A percentile compares a stretch with the other conserved stretches of the same genome.
Conservation (phyloP, 1,139 yeast genomes). For the Zygotorulaspora mrakii region DNA sequence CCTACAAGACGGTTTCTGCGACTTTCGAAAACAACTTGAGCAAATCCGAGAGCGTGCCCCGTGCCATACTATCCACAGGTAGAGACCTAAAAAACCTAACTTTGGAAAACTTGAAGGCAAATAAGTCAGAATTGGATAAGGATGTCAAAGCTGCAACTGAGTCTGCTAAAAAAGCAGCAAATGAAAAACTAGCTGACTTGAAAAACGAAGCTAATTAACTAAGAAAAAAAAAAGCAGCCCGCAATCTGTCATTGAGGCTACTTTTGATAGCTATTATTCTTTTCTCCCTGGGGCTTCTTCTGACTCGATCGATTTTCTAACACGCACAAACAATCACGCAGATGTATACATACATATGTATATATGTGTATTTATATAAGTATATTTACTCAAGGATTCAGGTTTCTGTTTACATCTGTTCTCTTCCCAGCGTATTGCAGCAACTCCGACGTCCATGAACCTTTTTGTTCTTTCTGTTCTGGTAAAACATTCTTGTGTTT, state of each 20-base stretch:
- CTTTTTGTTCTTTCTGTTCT: too few species aligned
- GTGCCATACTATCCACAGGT: slow-evolving; percentile 35
- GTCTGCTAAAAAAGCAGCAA: slow-evolving; percentile 6
- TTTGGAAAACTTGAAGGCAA: slow-evolving; percentile 27
- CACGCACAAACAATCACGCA: neutral
- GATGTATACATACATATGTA: too few species aligned
- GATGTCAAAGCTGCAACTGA: slow-evolving; percentile 7
- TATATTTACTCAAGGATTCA: neutral
- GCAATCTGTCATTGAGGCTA: neutral
- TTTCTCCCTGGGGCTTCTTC: slow-evolving; percentile 1
- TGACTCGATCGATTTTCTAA: neutral
- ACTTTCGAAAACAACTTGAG: slow-evolving; percentile 31
- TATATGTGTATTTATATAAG: neutral
- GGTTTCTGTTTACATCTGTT: neutral
- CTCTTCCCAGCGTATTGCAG: too few species aligned
- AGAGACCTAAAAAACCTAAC: slow-evolving; percentile 32
- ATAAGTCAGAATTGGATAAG: slow-evolving; percentile 13
- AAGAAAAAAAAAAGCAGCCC: too few species aligned
- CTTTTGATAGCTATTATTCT: slow-evolving; percentile 8
- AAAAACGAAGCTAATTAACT: slow-evolving; percentile 7
- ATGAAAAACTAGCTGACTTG: slow-evolving; percentile 7
- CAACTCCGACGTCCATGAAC: too few species aligned
- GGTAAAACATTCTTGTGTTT: neutral
- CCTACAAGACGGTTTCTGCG: slow-evolving; percentile 32
- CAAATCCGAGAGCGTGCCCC: slow-evolving; percentile 34